Evolutionary conservation across 768 basidiomycete species (phyloP).

Genomic region (Lactarius hengduanensis): DNA sequence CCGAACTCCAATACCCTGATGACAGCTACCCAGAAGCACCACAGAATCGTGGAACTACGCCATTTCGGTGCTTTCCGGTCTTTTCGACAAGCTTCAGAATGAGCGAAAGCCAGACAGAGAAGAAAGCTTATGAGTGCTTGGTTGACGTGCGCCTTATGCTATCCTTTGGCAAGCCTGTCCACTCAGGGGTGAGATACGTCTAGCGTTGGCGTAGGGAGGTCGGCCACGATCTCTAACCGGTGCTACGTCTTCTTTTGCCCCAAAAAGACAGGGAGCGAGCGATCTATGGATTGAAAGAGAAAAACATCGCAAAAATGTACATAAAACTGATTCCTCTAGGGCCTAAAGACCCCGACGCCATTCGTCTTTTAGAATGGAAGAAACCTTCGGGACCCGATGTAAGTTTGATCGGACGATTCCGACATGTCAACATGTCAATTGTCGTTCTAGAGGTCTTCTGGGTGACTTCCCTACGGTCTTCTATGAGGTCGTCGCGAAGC

Average conservation of each 20-base stretch:
- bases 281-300: constrained; percentile 93
- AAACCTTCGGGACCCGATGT: constrained; percentile 69
- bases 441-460: constrained; percentile 58
- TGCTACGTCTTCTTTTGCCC: constrained; percentile 85
- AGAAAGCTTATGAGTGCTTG: constrained; percentile 68
- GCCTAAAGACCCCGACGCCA: constrained; percentile 74
- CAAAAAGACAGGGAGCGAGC: constrained; percentile 96
- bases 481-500: constrained; percentile 81
- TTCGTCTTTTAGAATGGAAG: constrained; percentile 88
- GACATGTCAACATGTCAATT: neutral
- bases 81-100: constrained; percentile 73
- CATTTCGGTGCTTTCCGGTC: constrained; percentile 63
- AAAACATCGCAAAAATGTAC: constrained; percentile 88
- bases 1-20: neutral
- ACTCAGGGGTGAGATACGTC: constrained; percentile 26
- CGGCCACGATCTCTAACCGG: constrained; percentile 86
- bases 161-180: neutral
- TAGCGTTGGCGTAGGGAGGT: constrained; percentile 86
- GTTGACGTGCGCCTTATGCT: constrained; percentile 58
- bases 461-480: constrained; percentile 88
- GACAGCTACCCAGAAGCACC: constrained; percentile 53
- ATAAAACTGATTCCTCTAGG: constrained; percentile 87
- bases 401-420: constrained; percentile 31
- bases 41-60: constrained; percentile 63
- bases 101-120: constrained; percentile 73